Percentiles rank a stretch among this genome's conserved stretches.
phyloP scores from a whole-genome alignment of 2,329 filamentous ascomycete species.

The Neofusicoccum ribis region DNA sequence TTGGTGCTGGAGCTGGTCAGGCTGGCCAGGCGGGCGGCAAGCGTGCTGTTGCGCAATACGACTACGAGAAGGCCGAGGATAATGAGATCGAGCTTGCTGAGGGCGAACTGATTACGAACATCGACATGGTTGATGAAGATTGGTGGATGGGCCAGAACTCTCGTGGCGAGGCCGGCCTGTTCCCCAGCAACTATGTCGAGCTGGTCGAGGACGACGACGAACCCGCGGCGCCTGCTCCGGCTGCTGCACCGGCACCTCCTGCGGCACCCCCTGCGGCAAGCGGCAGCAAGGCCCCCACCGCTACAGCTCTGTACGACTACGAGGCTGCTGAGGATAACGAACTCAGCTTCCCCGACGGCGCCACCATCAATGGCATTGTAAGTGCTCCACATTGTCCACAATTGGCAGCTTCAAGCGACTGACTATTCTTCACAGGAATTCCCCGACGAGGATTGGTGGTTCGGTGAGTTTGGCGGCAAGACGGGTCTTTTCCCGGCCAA shows the following conservation, averaged over 20 bases:
- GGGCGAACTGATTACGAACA: slow-evolving; percentile 84
- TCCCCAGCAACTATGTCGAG: slow-evolving; percentile 97
- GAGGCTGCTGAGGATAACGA: slow-evolving; percentile 94
- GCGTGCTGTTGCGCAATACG: slow-evolving; percentile 81
- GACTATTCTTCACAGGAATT: slow-evolving; percentile 64
- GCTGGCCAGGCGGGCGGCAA: slow-evolving; percentile 55
- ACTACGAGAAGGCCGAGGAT: slow-evolving; percentile 96
- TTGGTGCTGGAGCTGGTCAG: slow-evolving; percentile 41
- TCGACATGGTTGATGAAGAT: slow-evolving; percentile 96
- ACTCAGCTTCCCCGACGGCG: slow-evolving; percentile 84
- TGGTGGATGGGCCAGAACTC: slow-evolving; percentile 98
- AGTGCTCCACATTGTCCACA: slow-evolving; percentile 37
- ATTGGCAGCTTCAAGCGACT: neutral
- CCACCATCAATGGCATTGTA: slow-evolving; percentile 75
- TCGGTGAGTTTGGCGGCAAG: slow-evolving; percentile 77
- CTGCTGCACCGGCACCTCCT: slow-evolving; percentile 29
- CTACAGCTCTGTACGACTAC: slow-evolving; percentile 90
- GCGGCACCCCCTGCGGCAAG: slow-evolving; percentile 35
- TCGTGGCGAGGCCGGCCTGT: slow-evolving; percentile 81
- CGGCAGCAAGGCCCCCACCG: slow-evolving; percentile 58
- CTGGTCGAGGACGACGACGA: slow-evolving; percentile 66
- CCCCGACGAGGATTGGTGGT: slow-evolving; percentile 99
- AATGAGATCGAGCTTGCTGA: slow-evolving; percentile 93
- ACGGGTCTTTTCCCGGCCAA: slow-evolving; percentile 74
- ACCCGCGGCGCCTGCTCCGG: slow-evolving; percentile 34